Evolutionary conservation across 257 asterid genomes (phyloP).

Genomic region (Solanum corneliomulleri): DNA sequence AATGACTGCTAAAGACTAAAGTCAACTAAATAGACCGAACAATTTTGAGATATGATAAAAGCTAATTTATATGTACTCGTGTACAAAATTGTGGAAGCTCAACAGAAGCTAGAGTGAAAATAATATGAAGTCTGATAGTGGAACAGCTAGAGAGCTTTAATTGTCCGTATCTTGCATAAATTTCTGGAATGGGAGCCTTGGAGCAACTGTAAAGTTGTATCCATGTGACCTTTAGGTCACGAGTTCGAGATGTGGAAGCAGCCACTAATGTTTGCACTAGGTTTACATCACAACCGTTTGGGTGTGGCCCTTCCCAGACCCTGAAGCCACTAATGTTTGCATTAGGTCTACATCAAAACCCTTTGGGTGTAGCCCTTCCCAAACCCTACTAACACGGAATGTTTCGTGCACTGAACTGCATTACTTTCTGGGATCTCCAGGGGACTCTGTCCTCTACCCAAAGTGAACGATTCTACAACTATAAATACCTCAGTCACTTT

Average conservation of each 20-base stretch:
- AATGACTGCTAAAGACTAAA: neutral
- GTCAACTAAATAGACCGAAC: neutral
- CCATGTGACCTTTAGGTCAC: neutral
- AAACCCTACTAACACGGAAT: neutral
- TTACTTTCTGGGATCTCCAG: neutral
- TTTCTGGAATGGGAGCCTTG: neutral
- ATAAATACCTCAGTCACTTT: neutral
- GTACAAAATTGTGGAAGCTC: neutral
- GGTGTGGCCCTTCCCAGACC: neutral
- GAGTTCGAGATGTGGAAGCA: neutral
- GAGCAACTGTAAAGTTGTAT: neutral
- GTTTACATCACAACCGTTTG: neutral
- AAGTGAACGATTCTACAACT: neutral
- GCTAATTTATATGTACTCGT: neutral
- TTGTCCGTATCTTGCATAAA: neutral
- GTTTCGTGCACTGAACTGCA: neutral
- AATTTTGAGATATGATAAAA: neutral
- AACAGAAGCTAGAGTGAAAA: neutral
- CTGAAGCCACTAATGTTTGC: neutral
- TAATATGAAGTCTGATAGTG: neutral
- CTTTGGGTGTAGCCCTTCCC: neutral
- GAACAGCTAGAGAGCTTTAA: neutral
- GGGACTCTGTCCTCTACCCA: neutral
- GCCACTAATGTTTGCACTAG: neutral
- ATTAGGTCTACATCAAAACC: neutral